These are phyloP conservation scores for Coemansia erecta DNA, from an alignment of 192 early-diverging fungal species.

Conservation along the genomic window DNA sequence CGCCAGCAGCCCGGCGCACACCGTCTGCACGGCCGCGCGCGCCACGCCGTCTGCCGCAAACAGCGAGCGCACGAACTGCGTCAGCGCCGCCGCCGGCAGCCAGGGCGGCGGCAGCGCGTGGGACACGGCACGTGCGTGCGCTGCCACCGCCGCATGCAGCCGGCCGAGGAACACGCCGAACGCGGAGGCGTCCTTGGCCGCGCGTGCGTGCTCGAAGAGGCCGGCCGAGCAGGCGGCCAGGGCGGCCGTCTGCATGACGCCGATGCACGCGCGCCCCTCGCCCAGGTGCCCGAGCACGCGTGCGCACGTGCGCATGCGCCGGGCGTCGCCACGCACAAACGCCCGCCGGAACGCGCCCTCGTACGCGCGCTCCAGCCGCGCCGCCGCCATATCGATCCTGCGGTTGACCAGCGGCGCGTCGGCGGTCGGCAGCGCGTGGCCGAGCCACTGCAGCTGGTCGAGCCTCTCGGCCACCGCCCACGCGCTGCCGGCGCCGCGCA, in stretches of 20 bases:
- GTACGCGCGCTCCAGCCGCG: conserved; percentile 29
- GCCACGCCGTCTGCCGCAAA: conserved; percentile 24
- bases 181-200: neutral
- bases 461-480: conserved; percentile 31
- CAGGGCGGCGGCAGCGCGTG: conserved; percentile 27
- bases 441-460: conserved; percentile 54
- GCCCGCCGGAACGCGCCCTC: conserved; percentile 17
- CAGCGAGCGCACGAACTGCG: conserved; percentile 30
- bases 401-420: conserved; percentile 18
- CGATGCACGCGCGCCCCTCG: conserved; percentile 40
- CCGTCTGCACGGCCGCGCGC: conserved; percentile 16
- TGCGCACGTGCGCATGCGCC: conserved; percentile 16
- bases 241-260: conserved; percentile 18
- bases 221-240: too few species aligned
- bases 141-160: conserved; percentile 21
- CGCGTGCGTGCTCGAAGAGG: conserved; percentile 1
- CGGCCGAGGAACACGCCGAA: conserved; percentile 30
- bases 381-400: conserved; percentile 23
- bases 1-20: conserved; percentile 18
- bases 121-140: conserved; percentile 27
- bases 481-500: neutral
- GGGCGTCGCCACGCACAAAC: conserved; percentile 16
- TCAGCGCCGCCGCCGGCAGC: conserved; percentile 21
- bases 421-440: conserved; percentile 17
- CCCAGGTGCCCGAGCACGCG: conserved; percentile 27